phyloP scores from a whole-genome alignment of 345 rosid species.

The Melastoma malabathricum region DNA sequence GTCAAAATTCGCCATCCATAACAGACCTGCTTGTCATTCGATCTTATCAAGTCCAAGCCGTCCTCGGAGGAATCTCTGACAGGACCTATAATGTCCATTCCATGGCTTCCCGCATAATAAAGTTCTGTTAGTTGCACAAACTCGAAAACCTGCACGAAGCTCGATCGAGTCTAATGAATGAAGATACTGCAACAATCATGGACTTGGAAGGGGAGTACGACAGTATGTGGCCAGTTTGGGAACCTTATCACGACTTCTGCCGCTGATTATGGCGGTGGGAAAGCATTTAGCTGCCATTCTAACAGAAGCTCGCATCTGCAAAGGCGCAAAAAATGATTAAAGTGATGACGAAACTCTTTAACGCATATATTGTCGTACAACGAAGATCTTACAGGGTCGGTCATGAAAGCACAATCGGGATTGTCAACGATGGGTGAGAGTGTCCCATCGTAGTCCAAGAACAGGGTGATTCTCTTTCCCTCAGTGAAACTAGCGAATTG shows the following conservation, averaged over 20 bases:
- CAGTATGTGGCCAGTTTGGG: background rate
- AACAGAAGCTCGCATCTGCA: conserved; percentile 74
- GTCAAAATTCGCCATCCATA: no score
- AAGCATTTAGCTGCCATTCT: conserved; percentile 57
- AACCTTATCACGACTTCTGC: conserved; percentile 98
- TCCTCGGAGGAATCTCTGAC: conserved; percentile 30
- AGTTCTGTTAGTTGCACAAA: conserved; percentile 71
- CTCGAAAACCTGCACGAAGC: conserved; percentile 43
- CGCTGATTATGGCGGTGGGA: conserved; percentile 96
- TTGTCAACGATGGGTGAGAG: conserved; percentile 93
- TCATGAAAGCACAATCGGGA: conserved; percentile 82
- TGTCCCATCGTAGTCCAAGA: conserved; percentile 92
- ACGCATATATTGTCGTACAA: background rate
- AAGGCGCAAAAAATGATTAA: conserved; percentile 2
- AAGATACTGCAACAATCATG: no score
- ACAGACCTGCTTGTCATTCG: conserved; percentile 44
- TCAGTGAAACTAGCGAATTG: conserved; percentile 51
- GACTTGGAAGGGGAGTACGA: no score
- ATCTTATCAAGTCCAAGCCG: conserved; percentile 26
- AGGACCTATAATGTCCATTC: conserved; percentile 92
- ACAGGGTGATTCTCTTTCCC: conserved; percentile 78
- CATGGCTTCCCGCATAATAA: conserved; percentile 95
- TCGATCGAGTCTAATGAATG: no score
- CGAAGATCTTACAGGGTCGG: conserved; percentile 38
- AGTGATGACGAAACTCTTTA: background rate